These are phyloP conservation scores for Kwoniella sp. DNA, from an alignment of 768 basidiomycete species.

Conservation along the genomic window DNA sequence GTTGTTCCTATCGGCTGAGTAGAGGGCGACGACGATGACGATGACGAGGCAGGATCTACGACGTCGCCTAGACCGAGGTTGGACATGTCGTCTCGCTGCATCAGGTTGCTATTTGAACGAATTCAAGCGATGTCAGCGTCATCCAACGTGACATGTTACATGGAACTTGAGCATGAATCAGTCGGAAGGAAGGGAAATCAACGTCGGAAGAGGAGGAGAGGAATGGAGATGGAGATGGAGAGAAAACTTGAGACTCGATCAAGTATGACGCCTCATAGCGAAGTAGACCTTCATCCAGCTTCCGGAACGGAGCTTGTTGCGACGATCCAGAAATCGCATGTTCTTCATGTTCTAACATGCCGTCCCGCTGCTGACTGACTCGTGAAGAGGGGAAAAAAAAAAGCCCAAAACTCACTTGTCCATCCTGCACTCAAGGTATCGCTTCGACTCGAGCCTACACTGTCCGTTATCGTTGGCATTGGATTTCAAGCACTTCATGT, in stretches of 20 bases:
- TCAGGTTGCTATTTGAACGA: constrained; percentile 68
- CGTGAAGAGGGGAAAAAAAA: neutral
- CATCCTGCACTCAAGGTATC: constrained; percentile 89
- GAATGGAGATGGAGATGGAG: no score
- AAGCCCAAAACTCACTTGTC: constrained; percentile 70
- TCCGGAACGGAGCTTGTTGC: no score
- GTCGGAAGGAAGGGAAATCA: no score
- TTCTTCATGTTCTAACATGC: neutral
- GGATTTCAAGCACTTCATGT: constrained; percentile 75
- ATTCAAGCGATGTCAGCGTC: no score
- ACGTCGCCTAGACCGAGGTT: constrained; percentile 77
- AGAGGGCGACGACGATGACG: neutral
- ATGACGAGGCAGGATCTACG: constrained; percentile 17
- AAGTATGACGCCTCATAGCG: no score
- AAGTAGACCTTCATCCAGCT: no score
- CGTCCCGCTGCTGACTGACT: constrained; percentile 2
- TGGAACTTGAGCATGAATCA: no score
- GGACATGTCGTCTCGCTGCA: constrained; percentile 83
- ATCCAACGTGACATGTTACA: no score
- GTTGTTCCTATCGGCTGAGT: no score
- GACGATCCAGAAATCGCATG: no score
- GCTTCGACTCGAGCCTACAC: constrained; percentile 72
- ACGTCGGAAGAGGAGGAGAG: no score
- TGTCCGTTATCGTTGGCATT: constrained; percentile 73
- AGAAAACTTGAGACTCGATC: no score